Base-by-base conservation (phyloP, 169 alveolate genomes). In the Plasmodium ovale region DNA sequence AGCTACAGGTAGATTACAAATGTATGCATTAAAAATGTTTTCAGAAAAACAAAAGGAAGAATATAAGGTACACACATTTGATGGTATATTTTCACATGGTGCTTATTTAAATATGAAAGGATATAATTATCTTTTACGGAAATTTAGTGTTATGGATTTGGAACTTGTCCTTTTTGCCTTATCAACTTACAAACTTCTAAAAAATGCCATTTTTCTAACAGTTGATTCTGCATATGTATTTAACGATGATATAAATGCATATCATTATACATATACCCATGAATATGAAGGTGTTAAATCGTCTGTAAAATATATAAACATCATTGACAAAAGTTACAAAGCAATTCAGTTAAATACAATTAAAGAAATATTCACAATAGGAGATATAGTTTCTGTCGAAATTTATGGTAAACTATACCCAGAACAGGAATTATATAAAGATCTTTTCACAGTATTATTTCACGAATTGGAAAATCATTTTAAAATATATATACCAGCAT, bases 11-110 rank as follows among this genome's bases (percentile, higher is more conserved):
- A 60, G 37, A 44, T 47, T 60, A 35, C 56, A 62, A 10, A 4
- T 16, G 1, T 12, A 42, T 31, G 56, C 69, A 1, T 27, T 77
- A 51, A 19, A 67, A 16, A 39, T 77, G 68, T 77, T 77, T 25
- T 44, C 73, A 60, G 21, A 60, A 23, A 49, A 62, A 35, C 88
- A 77, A 42, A 77, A 33, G 14, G 77, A 77, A 21, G 42, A 19
- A 1, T 77, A 42, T 53, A 37, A 54, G 29, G 1, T 77, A 21
- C 69, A 62, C 0, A 77, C 37, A 77, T 33, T 60, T 21, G 88
- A 77, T 62, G 88, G 88, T 14, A 42, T 77, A 51, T 77, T 23
- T 29, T 59, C 88, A 1, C 53, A 77, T 60, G 88, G 88, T 3
- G 88, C 88, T 1, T 77, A 59, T 39, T 1, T 64, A 6, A 14